Percentiles rank a stretch among this genome's conserved stretches.
Evolutionary conservation across 768 basidiomycete genomes (phyloP).

Genomic region (Mycena filopes): DNA sequence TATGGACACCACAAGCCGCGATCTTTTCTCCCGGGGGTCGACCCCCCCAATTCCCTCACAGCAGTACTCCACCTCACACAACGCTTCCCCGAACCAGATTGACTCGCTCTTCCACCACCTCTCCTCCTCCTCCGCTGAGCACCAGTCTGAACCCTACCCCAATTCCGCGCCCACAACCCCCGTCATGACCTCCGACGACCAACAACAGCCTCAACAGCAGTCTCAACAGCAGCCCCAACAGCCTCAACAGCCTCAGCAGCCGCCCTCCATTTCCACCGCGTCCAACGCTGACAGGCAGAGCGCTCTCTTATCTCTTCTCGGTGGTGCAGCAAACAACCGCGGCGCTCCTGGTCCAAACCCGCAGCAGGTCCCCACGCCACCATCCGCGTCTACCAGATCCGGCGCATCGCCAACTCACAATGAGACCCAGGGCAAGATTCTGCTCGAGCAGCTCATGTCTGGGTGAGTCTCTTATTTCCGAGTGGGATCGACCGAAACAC

Average conservation of each 20-base stretch:
- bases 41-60: conserved; percentile 58
- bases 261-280: conserved; percentile 53
- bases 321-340: conserved; percentile 49
- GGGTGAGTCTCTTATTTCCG: conserved; percentile 63
- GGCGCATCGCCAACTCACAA: conserved; percentile 66
- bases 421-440: conserved; percentile 76
- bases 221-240: conserved; percentile 37
- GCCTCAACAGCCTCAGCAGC: conserved; percentile 48
- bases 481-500: conserved; percentile 15
- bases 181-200: conserved; percentile 59
- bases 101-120: conserved; percentile 76
- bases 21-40: conserved; percentile 64
- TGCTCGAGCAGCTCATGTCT: conserved; percentile 85
- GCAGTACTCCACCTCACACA: conserved; percentile 47
- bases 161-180: conserved; percentile 50
- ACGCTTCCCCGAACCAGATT: conserved; percentile 67
- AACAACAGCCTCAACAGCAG: conserved; percentile 48
- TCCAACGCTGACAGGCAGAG: conserved; percentile 75
- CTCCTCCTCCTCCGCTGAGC: conserved; percentile 51
- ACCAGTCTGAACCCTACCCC: conserved; percentile 47
- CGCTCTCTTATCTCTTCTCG: conserved; percentile 77
- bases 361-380: conserved; percentile 79
- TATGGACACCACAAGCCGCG: conserved; percentile 52
- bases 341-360: conserved; percentile 43
- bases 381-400: conserved; percentile 66